Evolutionary conservation across 2,329 filamentous ascomycete species (phyloP), one percentile per base, ranked within the genome.

Genomic region (Calonectria pseudoturangicola): DNA sequence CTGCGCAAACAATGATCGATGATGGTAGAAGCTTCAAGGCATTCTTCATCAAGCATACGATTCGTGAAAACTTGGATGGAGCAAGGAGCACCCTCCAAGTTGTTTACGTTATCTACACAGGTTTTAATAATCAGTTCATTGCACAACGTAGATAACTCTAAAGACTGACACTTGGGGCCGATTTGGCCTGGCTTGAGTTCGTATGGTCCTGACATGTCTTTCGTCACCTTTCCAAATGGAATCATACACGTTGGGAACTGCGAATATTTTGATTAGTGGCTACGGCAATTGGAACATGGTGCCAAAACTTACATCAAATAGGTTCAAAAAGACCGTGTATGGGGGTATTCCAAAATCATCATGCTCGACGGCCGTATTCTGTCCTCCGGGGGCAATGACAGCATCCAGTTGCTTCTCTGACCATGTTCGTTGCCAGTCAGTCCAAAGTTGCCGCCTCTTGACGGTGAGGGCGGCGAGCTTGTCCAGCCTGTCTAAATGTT

Each of bases 161-260:
- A 18, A 18, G 21, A 70, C 73, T 27, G 5, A 74, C 75, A 76
- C 39, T 69, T 28, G 1, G 72, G 69, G 2, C 68, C 71, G 1
- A 56, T 58, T 60, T 77, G 75, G 8, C 54, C 65, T 60, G 27
- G 6, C 54, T 60, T 41, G 7, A 41, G n/a, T 7, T 41, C 54
- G 18, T 41, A 60, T 13, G 25, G 67, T 18, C 3, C 72, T 39
- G n/a, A 76, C n/a, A 43, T 74, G 76, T 4, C 67, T 58, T 27
- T 71, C 27, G 18, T 66, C 0, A 86, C 86, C 18, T 80, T 84
- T 2, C 84, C 81, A 69, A 84, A 87, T 0, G 86, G 87, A 65
- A 91, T 82, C 2, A 89, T 84, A 9, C 86, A 88, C 3, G 87
- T 85, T 3, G 89, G 89, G 76, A 88, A 90, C 86, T 88, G n/a